Evolutionary conservation across 148 eudicot genomes (phyloP), one percentile per base, ranked within the genome.

Genomic region (Amaranthus cruentus): DNA sequence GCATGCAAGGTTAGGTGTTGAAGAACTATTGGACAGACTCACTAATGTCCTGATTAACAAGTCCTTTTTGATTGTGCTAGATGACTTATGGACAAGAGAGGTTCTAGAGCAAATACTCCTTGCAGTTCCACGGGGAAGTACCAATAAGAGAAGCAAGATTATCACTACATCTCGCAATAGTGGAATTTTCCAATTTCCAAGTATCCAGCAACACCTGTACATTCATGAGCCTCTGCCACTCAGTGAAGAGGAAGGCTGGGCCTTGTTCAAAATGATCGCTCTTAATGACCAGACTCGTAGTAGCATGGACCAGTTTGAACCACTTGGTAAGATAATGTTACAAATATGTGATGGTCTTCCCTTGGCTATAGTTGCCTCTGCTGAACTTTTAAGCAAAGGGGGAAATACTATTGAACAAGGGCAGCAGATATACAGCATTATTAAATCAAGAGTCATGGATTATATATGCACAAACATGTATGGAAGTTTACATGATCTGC

Each of bases 181-280:
- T 48, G 77, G 62, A 13, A 73, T 82, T 9, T 4, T 11, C 10
- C 61, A 57, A n/a, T 18, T 18, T 18, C 18, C 18, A 18, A 18
- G 18, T 18, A 1, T n/a, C 14, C 61, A 57, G 13, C 18, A 10
- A 10, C 8, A 57, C 18, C 14, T 10, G 14, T 73, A 68, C n/a
- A 59, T 57, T 11, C 71, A 73, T 55, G 48, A 72, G 43, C 82
- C 75, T 2, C 18, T 70, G 6, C 15, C 9, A 10, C 68, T 83
- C 9, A 53, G 48, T 52, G 58, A 51, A 6, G 76, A 79, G 4
- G 72, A 83, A 57, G 66, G 80, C 28, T 83, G 80, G 83, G 73
- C 57, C 54, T 55, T 79, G 15, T 74, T 83, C n/a, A 43, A 14
- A 2, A 73, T 28, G 73, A 83, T 79, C 49, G 72, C 75, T n/a